Base-by-base conservation (phyloP, 2,329 filamentous ascomycete species). In the Aspergillus piperis region DNA sequence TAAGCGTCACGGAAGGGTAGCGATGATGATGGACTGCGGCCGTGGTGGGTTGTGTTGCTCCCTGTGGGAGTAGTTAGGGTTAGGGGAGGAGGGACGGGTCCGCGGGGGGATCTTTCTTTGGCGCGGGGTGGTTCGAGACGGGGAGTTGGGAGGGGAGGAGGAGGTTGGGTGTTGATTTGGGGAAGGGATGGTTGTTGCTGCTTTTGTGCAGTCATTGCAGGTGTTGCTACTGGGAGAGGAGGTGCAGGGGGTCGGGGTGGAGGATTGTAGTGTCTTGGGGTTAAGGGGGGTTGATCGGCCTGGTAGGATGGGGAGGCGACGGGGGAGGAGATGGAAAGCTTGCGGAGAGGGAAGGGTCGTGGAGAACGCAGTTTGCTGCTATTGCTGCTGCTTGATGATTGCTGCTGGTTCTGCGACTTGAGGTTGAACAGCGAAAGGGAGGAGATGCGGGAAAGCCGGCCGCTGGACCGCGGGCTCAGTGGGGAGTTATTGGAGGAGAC, bases 251-350 rank as follows among this genome's bases (percentile, higher is more conserved):
- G 47, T 30, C 25, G 47, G 15, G 47, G 23, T 0, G 83, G 83
- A 50, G 83, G 83, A 50, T 81, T 81, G 72, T 86, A 86, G 63
- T 81, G 75, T 44, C 84, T 79, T 8, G 85, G 85, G 2, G 84
- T 85, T 3, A 87, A 75, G 1, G 85, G 78, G 2, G 84, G 82
- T n/a, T 83, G 79, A n/a, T 76, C 79, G 21, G 81, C 79, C 13
- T 78, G 73, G 61, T 82, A 82, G 51, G 81, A 75, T 42, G 80
- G 78, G 1, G 79, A 80, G 32, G 72, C 72, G 41, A 86, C 73
- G 1, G 85, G 84, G 7, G 82, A 80, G 19, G 83, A 86, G 65
- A 88, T 88, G 60, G 82, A 80, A 39, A 87, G 76, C 61, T 84
- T 84, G 55, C 83, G 82, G 49, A 86, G 73, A 7, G 74, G 73